Conservation (phyloP, 1,284 basidiomycete species). For the Blastosporella zonata region DNA sequence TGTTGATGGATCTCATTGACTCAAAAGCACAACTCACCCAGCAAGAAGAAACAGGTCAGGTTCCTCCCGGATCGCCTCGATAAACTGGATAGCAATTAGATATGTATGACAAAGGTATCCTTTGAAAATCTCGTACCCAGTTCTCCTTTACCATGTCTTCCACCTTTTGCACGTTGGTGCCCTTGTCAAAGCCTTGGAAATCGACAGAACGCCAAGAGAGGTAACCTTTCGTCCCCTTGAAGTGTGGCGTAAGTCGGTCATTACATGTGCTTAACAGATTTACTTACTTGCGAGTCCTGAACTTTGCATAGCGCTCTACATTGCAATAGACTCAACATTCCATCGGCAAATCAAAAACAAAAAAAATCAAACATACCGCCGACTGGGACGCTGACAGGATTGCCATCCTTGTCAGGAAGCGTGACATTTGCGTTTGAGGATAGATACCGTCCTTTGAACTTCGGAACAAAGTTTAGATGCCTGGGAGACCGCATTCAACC, state of each 20-base stretch:
- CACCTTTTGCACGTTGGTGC: conserved; percentile 74
- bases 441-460: conserved; percentile 72
- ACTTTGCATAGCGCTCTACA: conserved; percentile 66
- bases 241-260: conserved; percentile 1
- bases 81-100: conserved; percentile 47
- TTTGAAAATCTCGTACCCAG: conserved; percentile 45
- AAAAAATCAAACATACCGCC: conserved; percentile 43
- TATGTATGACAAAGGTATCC: background rate
- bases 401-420: conserved; percentile 48
- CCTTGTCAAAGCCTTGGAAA: conserved; percentile 62
- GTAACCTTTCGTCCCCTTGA: conserved; percentile 69
- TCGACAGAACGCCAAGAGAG: conserved; percentile 79
- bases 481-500: conserved; percentile 30
- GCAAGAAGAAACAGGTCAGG: conserved; percentile 80
- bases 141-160: conserved; percentile 71
- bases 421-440: conserved; percentile 88
- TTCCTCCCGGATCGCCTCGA: conserved; percentile 73
- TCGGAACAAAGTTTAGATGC: conserved; percentile 73
- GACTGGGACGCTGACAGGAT: conserved; percentile 47
- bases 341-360: background rate
- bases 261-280: background rate
- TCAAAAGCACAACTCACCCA: conserved; percentile 42
- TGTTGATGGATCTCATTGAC: conserved; percentile 3
- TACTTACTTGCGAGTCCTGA: conserved; percentile 68
- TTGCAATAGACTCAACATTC: background rate